Evolutionary conservation across 805 yeast genomes (phyloP), one percentile per base, ranked within the genome.

Genomic region (Ogataea trehaloabstinens): DNA sequence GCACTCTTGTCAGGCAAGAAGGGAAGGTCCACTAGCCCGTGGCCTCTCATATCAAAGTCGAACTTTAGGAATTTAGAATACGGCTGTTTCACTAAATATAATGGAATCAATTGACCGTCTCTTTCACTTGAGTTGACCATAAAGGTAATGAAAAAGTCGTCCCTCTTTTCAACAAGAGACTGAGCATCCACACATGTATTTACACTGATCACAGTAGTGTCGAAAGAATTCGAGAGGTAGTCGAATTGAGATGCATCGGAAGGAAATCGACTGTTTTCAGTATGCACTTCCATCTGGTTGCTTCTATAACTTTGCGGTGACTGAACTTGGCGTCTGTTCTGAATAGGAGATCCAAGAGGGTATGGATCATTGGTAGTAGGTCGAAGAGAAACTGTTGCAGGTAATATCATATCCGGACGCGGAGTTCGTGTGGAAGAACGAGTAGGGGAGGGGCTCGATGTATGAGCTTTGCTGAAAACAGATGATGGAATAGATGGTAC

Each of bases 21-120:
- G 2, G 60, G 63, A 25, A 61, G 37, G 16, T 45, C 49, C 1
- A 37, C 5, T 12, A 57, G 52, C 13, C 50, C 48, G 52, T 51
- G 31, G 4, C 75, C 75, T 45, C 88, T 68, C 8, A 87, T 64
- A 28, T 71, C 76, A 17, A 64, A 60, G 59, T 88, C 95, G 45
- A 90, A 69, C 7, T 71, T 67, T 5, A 67, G 45, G n/a, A 91
- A 63, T 49, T 81, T 82, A 1, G 74, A 64, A 42, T 79, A 73
- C 2, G 78, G 60, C 53, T 88, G 88, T 29, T 78, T 67, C 37
- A 87, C 78, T 49, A 80, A 71, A 83, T 95, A 90, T 31, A 63
- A 48, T 21, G 63, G 63, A 22, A 56, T 61, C 68, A 85, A 74
- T 50, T 81, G 87, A 5, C 51, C 47, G 44, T 79, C 79, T 28